These are phyloP conservation scores for Xanthoceras sorbifolium DNA, from an alignment of 345 rosid species.

Conservation along the genomic window DNA sequence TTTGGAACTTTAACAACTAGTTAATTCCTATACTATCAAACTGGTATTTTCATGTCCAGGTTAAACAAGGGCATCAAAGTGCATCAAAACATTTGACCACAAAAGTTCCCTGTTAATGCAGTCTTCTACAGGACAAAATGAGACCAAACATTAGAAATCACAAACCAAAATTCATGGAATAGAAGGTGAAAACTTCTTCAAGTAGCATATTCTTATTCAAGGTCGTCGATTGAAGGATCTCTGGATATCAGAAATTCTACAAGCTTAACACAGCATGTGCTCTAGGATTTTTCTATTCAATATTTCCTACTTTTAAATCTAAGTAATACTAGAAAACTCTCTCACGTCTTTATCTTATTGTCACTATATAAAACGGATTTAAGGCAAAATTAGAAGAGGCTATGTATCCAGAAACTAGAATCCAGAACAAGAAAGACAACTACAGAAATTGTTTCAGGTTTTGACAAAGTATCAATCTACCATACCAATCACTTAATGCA, in stretches of 20 bases:
- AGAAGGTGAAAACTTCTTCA: neutral
- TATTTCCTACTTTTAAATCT: neutral
- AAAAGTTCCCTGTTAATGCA: neutral
- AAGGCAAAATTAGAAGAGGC: neutral
- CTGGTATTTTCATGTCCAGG: neutral
- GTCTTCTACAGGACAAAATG: neutral
- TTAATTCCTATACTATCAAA: neutral
- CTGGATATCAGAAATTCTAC: neutral
- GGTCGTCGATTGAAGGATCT: neutral
- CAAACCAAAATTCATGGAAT: neutral
- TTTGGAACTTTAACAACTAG: neutral
- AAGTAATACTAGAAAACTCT: slow-evolving; percentile 1
- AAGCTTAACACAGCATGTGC: neutral
- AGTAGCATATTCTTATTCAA: neutral
- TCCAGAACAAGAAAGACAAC: neutral
- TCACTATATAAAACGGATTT: neutral
- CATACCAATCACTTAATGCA: neutral
- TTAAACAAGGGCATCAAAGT: neutral
- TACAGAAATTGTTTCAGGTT: neutral
- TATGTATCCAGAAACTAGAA: neutral
- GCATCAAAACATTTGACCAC: neutral
- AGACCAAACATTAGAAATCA: neutral
- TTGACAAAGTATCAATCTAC: neutral
- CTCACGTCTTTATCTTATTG: neutral
- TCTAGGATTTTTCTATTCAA: neutral